A percentile compares a stretch with the other conserved stretches of the same genome.
These are phyloP conservation scores for Umbelopsis sp. DNA, from an alignment of 371 early-diverging fungal species.

Conservation along the genomic window DNA sequence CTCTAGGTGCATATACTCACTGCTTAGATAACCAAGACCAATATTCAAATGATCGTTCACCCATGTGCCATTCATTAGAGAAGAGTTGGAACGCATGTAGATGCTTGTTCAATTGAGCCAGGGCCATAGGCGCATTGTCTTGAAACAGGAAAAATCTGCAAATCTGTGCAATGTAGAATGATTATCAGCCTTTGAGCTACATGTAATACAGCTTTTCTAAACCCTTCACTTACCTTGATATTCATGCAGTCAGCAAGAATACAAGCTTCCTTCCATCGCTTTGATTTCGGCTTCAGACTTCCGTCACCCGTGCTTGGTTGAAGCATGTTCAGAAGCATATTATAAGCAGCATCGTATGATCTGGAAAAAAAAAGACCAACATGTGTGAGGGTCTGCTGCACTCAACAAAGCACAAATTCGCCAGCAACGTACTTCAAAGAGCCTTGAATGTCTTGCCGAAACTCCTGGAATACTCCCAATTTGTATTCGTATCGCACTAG, in stretches of 20 bases:
- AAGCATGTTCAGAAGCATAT: conserved; percentile 66
- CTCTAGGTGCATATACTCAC: conserved; percentile 35
- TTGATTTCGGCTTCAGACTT: conserved; percentile 48
- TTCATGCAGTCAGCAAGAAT: conserved; percentile 72
- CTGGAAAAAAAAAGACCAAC: conserved; percentile 29
- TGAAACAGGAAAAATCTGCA: conserved; percentile 72
- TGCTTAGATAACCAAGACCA: conserved; percentile 87
- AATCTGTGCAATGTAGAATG: conserved; percentile 45
- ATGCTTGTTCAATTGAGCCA: conserved; percentile 73
- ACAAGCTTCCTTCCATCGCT: conserved; percentile 68
- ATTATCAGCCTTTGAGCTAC: background rate
- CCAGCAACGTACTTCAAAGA: conserved; percentile 59
- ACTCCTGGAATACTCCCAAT: conserved; percentile 75
- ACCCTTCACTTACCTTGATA: conserved; percentile 56
- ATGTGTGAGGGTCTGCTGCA: background rate
- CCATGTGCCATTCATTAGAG: conserved; percentile 58
- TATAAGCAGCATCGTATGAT: conserved; percentile 76
- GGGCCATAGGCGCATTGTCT: conserved; percentile 68
- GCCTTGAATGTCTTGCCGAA: conserved; percentile 77
- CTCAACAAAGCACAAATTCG: background rate
- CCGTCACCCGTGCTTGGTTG: conserved; percentile 52
- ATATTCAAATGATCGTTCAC: conserved; percentile 74
- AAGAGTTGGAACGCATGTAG: conserved; percentile 63
- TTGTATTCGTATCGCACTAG: conserved; percentile 83
- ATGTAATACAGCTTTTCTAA: no score